Evolutionary conservation across 331 rosid species (phyloP), one percentile per base, ranked within the genome.

Genomic region (Rosa hybrid): DNA sequence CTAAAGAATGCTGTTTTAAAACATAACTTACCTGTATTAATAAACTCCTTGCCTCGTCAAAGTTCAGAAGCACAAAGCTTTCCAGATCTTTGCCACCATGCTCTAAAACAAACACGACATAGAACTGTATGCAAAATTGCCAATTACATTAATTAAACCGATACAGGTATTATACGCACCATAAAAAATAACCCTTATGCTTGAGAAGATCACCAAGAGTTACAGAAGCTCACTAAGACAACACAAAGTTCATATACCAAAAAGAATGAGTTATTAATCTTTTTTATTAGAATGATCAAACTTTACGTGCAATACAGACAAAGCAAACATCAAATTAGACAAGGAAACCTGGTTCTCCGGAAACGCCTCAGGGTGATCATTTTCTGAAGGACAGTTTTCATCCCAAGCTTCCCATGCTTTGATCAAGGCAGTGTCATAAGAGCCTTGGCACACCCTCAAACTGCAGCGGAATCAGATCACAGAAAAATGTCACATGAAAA

Each of bases 21-120:
- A 44, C 49, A 68, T 68, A 78, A 83, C 79, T 80, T 81, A 93
- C 99, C 99, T 91, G 98, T 79, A 87, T 87, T 71, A 96, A 84
- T 76, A 90, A 85, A 83, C 93, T 86, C 79, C 81, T 73, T 42
- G 99, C 94, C 86, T 96, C 99, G 0, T 88, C 88, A 65, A 86
- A 88, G 86, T 90, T 88, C 59, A 84, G 75, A 49, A 96, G 98
- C 14, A 86, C 98, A 82, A 90, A 96, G 87, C 93, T 87, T 86
- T 93, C 99, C 62, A 96, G 97, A 90, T 96, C 97, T 84, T 90
- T 84, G 78, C 99, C 98, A 8, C 99, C 97, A 60, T 96, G 94
- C 80, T 84, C 90, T 83, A 89, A 85, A 38, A 90, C 92, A 70
- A 96, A 91, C 64, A 92, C 83, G 74, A 90, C 85, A 77, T 89